Evolutionary conservation across 176 grass and related monocot genomes (phyloP), one percentile per base, ranked within the genome.

Genomic region (Dendrocalamus sinicus): DNA sequence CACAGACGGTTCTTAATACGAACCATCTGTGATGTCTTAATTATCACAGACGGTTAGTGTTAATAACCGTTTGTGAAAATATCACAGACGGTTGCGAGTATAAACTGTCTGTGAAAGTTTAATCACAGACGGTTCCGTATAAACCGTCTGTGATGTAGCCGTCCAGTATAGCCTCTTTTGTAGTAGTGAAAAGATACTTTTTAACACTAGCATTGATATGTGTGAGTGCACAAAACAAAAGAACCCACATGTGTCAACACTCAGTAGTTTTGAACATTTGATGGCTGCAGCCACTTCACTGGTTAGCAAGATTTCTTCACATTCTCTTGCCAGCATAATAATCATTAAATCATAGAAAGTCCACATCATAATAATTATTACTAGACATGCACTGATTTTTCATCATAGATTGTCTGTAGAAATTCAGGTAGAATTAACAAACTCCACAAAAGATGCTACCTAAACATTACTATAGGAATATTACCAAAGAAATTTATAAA

Each of bases 401-500:
- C 30, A 46, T 67, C 77, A 59, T 23, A 75, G 15, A 81, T 58
- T 57, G 64, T 55, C 51, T 6, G 19, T 74, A 9, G 1, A 72
- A 67, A 23, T 53, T 43, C 67, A 58, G 2, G 15, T 72, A 23
- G 78, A 57, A 75, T 19, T 23, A 75, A 75, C 20, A 71, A 81
- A 59, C 9, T 46, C 20, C 26, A 78, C 8, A 63, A 14, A 59
- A 55, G 72, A 65, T 78, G 17, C 14, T 48, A 78, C 43, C 43
- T 17, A 37, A 72, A 54, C 55, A 85, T 72, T 71, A 78, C 12
- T 60, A 65, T 3, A 66, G 1, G n/a, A 58, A 40, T 11, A 91
- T 53, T 7, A 61, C 20, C 30, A 75, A 60, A 79, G 45, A 75
- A 67, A 86, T 72, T 45, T 65, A 72, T 20, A 73, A 72, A 71